These are phyloP conservation scores for Suhomyces coccinellae DNA, from an alignment of 1,139 yeast species.

Conservation along the genomic window DNA sequence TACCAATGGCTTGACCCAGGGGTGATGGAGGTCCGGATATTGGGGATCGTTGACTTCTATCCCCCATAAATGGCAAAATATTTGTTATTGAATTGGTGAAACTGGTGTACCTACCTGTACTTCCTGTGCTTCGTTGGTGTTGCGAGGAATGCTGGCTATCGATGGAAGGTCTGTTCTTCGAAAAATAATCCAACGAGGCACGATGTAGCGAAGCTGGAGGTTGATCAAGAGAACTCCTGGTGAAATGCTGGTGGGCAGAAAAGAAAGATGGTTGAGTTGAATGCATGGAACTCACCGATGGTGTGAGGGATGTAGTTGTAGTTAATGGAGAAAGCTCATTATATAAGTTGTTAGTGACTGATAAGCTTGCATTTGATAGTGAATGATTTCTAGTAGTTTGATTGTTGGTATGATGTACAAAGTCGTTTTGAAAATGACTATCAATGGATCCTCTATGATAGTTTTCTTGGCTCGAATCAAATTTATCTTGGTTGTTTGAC, in stretches of 20 bases:
- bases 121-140: constrained; percentile 13
- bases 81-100: constrained; percentile 43
- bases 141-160: constrained; percentile 27
- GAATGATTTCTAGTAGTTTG: constrained; percentile 12
- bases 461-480: background rate
- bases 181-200: constrained; percentile 36
- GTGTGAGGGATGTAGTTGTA: constrained; percentile 48
- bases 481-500: background rate
- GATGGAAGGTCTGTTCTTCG: constrained; percentile 29
- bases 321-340: constrained; percentile 46
- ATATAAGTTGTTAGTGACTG: constrained; percentile 12
- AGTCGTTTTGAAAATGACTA: constrained; percentile 13
- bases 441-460: constrained; percentile 15
- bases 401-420: constrained; percentile 3
- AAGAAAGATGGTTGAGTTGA: constrained; percentile 49
- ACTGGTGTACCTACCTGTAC: constrained; percentile 33
- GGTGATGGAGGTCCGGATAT: constrained; percentile 23
- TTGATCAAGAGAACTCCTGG: constrained; percentile 42
- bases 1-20: constrained; percentile 6
- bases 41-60: constrained; percentile 30
- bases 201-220: constrained; percentile 32
- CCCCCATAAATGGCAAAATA: constrained; percentile 49
- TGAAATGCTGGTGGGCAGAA: constrained; percentile 46
- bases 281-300: constrained; percentile 43
- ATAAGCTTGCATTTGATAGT: constrained; percentile 12